Base-by-base conservation (phyloP, 495 filamentous ascomycete genomes). In the Aspergillus diversus region DNA sequence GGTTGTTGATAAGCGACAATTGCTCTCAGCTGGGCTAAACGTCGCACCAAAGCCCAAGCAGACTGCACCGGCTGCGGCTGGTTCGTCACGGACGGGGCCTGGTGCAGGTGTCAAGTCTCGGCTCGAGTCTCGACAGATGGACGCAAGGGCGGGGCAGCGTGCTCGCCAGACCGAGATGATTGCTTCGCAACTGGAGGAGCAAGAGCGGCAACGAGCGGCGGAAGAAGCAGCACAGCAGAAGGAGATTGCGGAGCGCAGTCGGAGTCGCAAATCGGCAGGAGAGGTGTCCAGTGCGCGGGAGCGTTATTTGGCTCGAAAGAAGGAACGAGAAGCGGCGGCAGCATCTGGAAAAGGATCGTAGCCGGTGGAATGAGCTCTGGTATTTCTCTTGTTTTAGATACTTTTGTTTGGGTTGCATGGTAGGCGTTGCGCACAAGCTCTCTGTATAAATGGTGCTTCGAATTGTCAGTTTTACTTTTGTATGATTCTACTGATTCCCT, bases 1-100 rank as follows among this genome's bases (percentile, higher is more conserved):
- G 69, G 89, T 99, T 5, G 90, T 96, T 17, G 95, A 99, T 70
- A 97, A 97, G 80, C 84, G 94, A 21, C 91, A 97, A 69, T 77
- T 99, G 16, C 83, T 99, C 13, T 88, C 84, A 52, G 94, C 93
- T 11, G 95, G 95, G 48, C 77, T 99, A 46, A 99, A 99, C 62
- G 81, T 97, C 13, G 84, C 82, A 17, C 80, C 87, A 7, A 90
- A 87, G 66, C 80, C 84, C 12, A 86, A 84, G 65, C 8, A 66
- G 2, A 56, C 76, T 31, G 55, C 52, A 3, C 21, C 47, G 17
- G 60, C 76, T 27, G 68, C 80, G 34, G 73, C 75, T 54, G 64
- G 66, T 35, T 67, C 80, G 51, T 69, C 68, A 34, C 52, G 16
- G 5, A 12, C 76, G 33, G 66, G 73, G 27, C 65, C 75, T 61